Conservation (phyloP, 768 basidiomycete species). For the Kwoniella dendrophila region DNA sequence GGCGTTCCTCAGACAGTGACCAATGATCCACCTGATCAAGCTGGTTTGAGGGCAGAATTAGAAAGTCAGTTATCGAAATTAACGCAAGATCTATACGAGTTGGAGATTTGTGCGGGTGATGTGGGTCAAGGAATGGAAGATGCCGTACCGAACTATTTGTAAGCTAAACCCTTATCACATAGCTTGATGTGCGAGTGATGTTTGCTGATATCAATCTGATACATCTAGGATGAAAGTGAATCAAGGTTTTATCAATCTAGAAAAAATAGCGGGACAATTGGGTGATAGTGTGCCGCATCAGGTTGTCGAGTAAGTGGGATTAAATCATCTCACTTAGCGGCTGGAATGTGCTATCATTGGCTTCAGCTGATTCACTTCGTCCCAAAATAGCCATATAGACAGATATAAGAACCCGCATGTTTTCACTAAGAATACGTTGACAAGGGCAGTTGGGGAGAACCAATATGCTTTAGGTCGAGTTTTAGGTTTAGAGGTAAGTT, state of each 20-base stretch:
- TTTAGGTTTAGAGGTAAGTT: conserved; percentile 46
- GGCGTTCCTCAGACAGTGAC: not conserved
- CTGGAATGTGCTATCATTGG: not conserved
- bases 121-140: conserved; percentile 42
- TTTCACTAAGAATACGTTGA: conserved; percentile 43
- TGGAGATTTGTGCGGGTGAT: conserved; percentile 51
- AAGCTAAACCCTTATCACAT: not conserved
- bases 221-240: conserved; percentile 38
- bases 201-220: not conserved
- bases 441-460: conserved; percentile 43
- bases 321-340: not conserved
- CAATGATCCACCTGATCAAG: conserved; percentile 21
- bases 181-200: not conserved
- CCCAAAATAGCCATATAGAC: conserved; percentile 33
- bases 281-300: conserved; percentile 42
- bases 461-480: conserved; percentile 47
- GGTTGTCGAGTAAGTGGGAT: conserved; percentile 43
- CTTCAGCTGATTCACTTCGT: not conserved
- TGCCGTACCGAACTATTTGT: conserved; percentile 43
- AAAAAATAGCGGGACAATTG: conserved; percentile 28
- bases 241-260: conserved; percentile 28
- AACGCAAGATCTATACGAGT: conserved; percentile 48
- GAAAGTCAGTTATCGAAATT: conserved; percentile 36
- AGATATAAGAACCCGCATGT: conserved; percentile 42
- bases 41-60: conserved; percentile 25